These are phyloP conservation scores for Geotrichum bryndzae DNA, from an alignment of 1,139 yeast species.

Conservation along the genomic window DNA sequence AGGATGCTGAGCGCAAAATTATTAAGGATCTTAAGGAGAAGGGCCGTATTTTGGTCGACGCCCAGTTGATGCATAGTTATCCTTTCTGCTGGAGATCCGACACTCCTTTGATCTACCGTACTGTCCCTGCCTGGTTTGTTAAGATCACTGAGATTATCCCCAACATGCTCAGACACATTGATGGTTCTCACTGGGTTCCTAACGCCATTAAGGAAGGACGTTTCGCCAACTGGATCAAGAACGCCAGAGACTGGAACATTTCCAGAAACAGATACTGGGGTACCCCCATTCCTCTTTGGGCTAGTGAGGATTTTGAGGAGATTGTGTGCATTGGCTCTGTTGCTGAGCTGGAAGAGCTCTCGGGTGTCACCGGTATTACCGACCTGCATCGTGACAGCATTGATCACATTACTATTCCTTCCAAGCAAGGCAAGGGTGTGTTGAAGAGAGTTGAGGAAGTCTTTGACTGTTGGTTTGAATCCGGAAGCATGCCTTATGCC, in stretches of 20 bases:
- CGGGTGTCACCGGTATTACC: constrained; percentile 73
- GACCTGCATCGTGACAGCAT: constrained; percentile 93
- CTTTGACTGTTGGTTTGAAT: constrained; percentile 99
- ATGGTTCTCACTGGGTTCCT: constrained; percentile 93
- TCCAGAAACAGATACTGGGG: constrained; percentile 99
- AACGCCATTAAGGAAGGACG: constrained; percentile 83
- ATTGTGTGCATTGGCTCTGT: constrained; percentile 89
- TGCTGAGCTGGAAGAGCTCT: constrained; percentile 73
- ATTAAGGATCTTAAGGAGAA: constrained; percentile 74
- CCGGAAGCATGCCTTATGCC: constrained; percentile 98
- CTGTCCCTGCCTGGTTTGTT: constrained; percentile 98
- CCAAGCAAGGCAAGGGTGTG: constrained; percentile 80
- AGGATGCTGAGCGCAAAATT: constrained; percentile 90
- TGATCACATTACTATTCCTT: constrained; percentile 89
- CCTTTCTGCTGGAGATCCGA: constrained; percentile 99
- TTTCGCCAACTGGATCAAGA: constrained; percentile 94
- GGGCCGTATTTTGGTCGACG: constrained; percentile 67
- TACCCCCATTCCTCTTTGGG: constrained; percentile 98
- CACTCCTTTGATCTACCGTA: constrained; percentile 90
- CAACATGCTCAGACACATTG: constrained; percentile 80
- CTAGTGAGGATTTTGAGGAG: constrained; percentile 86
- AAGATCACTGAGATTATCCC: constrained; percentile 83
- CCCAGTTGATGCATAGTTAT: constrained; percentile 90
- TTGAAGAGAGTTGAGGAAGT: constrained; percentile 94
- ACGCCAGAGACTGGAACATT: constrained; percentile 98